These are phyloP conservation scores for Penicillium manginii DNA, from an alignment of 495 filamentous ascomycete genomes.

Conservation along the genomic window DNA sequence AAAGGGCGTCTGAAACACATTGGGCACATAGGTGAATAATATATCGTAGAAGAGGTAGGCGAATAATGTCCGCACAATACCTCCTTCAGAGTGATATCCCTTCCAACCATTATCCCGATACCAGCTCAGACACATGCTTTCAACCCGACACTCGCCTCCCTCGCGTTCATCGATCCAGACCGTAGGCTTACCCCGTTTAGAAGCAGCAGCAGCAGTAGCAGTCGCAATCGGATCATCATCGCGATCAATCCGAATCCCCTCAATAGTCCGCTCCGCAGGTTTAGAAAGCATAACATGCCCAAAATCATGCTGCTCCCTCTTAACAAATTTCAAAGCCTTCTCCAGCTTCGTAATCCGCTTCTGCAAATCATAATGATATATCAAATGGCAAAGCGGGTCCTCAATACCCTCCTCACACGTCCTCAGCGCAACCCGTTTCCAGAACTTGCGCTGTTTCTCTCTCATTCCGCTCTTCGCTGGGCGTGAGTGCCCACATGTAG, in stretches of 20 bases:
- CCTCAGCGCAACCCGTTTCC: slow-evolving; percentile 75
- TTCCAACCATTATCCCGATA: slow-evolving; percentile 89
- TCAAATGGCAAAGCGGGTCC: slow-evolving; percentile 85
- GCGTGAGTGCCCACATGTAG: slow-evolving; percentile 75
- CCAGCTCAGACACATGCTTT: slow-evolving; percentile 88
- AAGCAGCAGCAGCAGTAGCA: neutral
- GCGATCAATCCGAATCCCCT: slow-evolving; percentile 75
- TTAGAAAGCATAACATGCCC: slow-evolving; percentile 76
- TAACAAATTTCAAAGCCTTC: slow-evolving; percentile 78
- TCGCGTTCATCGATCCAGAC: slow-evolving; percentile 81
- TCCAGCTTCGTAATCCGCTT: slow-evolving; percentile 91
- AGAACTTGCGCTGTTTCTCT: slow-evolving; percentile 78
- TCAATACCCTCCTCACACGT: slow-evolving; percentile 89
- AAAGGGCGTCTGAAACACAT: slow-evolving; percentile 94
- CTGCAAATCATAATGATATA: slow-evolving; percentile 92
- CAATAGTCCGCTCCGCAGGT: slow-evolving; percentile 71
- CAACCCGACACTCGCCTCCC: slow-evolving; percentile 76
- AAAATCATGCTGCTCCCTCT: slow-evolving; percentile 91
- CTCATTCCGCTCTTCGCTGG: slow-evolving; percentile 52
- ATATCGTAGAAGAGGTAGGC: slow-evolving; percentile 92
- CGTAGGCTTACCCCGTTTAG: slow-evolving; percentile 65
- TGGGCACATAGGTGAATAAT: slow-evolving; percentile 90
- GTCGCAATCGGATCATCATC: slow-evolving; percentile 31
- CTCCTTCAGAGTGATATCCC: slow-evolving; percentile 90
- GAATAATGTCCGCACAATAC: slow-evolving; percentile 88